These are phyloP conservation scores for Haberlea rhodopensis DNA, from an alignment of 257 asterid genomes.

Conservation along the genomic window DNA sequence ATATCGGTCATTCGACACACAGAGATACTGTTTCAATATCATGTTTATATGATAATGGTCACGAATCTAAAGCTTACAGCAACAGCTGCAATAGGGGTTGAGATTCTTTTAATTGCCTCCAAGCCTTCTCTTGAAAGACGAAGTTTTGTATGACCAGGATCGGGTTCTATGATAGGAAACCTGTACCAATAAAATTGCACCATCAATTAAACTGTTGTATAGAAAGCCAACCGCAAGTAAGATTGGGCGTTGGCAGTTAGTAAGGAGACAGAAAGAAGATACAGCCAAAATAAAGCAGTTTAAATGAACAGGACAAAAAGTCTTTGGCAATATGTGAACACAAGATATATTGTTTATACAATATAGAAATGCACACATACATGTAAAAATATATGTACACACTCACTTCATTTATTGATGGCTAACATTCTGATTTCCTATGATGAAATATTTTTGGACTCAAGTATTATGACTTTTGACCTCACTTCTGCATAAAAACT, in stretches of 20 bases:
- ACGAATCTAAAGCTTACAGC: conserved; percentile 62
- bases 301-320: conserved; percentile 9
- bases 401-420: not conserved
- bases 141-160: conserved; percentile 94
- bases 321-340: conserved; percentile 1
- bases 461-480: not conserved
- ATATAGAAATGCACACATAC: not conserved
- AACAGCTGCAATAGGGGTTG: conserved; percentile 86
- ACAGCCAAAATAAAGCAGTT: conserved; percentile 11
- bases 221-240: conserved; percentile 18
- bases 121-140: conserved; percentile 84
- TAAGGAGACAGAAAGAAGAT: not conserved
- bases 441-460: not conserved
- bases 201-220: not conserved
- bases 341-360: not conserved
- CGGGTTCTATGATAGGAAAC: conserved; percentile 93
- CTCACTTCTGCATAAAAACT: not conserved
- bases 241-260: conserved; percentile 1
- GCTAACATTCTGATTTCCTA: not conserved
- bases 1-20: conserved; percentile 5
- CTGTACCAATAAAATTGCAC: conserved; percentile 38
- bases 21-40: conserved; percentile 11
- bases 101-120: conserved; percentile 81
- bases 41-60: conserved; percentile 13
- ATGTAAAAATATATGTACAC: not conserved